Evolutionary conservation across 2,329 filamentous ascomycete species (phyloP), one percentile per base, ranked within the genome.

Genomic region (Penicillium sp.): DNA sequence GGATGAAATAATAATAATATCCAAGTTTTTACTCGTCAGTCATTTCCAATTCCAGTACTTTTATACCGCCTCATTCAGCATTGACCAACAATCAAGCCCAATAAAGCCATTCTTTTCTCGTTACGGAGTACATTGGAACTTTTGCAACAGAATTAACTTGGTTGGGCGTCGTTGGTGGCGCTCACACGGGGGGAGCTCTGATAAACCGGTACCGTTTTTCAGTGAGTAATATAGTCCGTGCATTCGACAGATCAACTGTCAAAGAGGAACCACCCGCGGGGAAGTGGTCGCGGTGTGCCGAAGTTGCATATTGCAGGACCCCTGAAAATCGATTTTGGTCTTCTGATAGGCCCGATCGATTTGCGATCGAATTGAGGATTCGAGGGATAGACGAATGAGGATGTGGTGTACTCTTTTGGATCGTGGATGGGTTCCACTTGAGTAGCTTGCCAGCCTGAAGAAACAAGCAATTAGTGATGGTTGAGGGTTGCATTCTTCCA

Each of bases 161-260:
- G 19, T 40, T 28, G 28, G 22, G n/a, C 28, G 28, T 38, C 50
- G 22, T 19, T 33, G 19, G 50, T 26, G 50, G 33, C 33, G 17
- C n/a, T n/a, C n/a, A n/a, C n/a, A n/a, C n/a, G n/a, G n/a, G n/a
- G n/a, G n/a, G n/a, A n/a, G n/a, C n/a, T n/a, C n/a, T n/a, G n/a
- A n/a, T n/a, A n/a, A n/a, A n/a, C n/a, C n/a, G n/a, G n/a, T n/a
- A n/a, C n/a, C n/a, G n/a, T n/a, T n/a, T n/a, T n/a, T 35, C 24
- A 28, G 28, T 37, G n/a, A 33, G n/a, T 38, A 53, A 40, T 26
- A 2, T 8, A 15, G 33, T 19, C 57, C 30, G 47, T 57, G 57
- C 45, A 57, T 50, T 60, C 49, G 53, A 60, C 53, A 57, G 24
- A 53, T 57, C 53, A 57, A 44, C 53, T 60, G 57, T 63, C 61